Base-by-base conservation (phyloP, 805 yeast species). In the Candida takata region DNA sequence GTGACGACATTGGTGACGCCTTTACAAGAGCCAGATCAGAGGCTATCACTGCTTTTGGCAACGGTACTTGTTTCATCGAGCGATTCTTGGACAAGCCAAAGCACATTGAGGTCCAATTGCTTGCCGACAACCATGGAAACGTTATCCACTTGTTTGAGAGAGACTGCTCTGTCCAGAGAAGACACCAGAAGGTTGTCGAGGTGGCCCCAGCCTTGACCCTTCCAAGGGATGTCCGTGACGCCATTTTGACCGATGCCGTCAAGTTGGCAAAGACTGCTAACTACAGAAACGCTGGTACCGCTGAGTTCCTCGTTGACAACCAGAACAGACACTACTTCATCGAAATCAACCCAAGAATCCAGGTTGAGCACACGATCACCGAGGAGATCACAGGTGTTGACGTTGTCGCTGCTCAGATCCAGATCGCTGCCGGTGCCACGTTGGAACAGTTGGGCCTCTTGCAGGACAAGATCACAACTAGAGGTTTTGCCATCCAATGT, bases 341-440 rank as follows among this genome's bases (percentile, higher is more conserved):
- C 60, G 98, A 90, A 68, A 90, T 90, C 68, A 92, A 92, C 70
- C 98, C 98, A 46, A 81, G 98, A 70, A 90, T 76, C 54, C 98
- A 90, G 69, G 97, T 92, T 42, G 98, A 90, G 71, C 98, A 90
- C 67, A 90, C 98, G 34, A 92, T 90, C 63, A 88, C 97, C 37
- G 98, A 90, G 67, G 98, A 90, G 66, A 92, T 90, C 60, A 92
- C 98, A 10, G 98, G 98, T 49, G 92, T 90, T 43, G 98, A 90
- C 65, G 71, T 90, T 47, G 97, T 90, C 25, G 95, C 97, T 43
- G 97, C 97, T 13, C 98, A 90, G 70, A 88, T 90, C 56, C 98
- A 90, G 70, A 86, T 90, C 55, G 97, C 97, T 31, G 97, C 97
- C 3, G 98, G 98, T 54, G 98, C 98, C 21, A 74, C 95, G 3